A percentile compares a stretch with the other conserved stretches of the same genome.
Evolutionary conservation across 495 filamentous ascomycete species (phyloP).

Genomic region (Aspergillus diversus): DNA sequence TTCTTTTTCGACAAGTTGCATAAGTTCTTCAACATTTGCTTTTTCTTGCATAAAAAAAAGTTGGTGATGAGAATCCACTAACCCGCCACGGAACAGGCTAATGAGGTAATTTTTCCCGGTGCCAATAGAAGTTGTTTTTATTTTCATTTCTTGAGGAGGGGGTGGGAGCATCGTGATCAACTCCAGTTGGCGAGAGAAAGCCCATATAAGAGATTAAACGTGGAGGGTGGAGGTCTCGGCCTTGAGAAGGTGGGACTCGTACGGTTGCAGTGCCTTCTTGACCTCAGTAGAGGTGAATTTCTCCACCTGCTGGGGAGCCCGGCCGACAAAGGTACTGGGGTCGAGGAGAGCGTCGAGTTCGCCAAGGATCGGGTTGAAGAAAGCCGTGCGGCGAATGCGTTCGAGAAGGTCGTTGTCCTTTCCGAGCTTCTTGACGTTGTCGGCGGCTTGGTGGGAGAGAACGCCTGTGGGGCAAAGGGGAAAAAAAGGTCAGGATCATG

Average conservation of each 20-base stretch:
- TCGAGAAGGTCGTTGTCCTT: constrained; percentile 83
- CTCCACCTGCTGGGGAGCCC: constrained; percentile 60
- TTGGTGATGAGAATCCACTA: too few relatives aligned
- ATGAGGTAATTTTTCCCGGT: too few relatives aligned
- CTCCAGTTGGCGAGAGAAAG: not conserved
- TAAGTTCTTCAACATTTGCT: too few relatives aligned
- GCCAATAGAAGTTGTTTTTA: too few relatives aligned
- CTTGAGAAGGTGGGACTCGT: constrained; percentile 43
- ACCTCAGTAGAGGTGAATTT: constrained; percentile 61
- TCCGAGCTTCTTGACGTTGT: constrained; percentile 79
- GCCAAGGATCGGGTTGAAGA: constrained; percentile 80
- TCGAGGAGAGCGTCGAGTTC: constrained; percentile 78
- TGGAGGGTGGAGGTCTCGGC: constrained; percentile 54
- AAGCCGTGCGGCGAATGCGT: constrained; percentile 71
- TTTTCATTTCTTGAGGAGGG: too few relatives aligned
- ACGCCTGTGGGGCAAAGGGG: constrained; percentile 54
- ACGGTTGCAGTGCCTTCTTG: constrained; percentile 54
- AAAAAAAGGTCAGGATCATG: not conserved
- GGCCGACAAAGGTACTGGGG: constrained; percentile 67
- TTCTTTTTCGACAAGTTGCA: not conserved
- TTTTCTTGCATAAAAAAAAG: too few relatives aligned
- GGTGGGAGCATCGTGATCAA: too few relatives aligned
- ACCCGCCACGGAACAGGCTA: too few relatives aligned
- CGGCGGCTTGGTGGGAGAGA: constrained; percentile 80
- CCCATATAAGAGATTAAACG: constrained; percentile 40